Conservation (phyloP, 768 basidiomycete genomes). For the Boletus subcaerulescens region DNA sequence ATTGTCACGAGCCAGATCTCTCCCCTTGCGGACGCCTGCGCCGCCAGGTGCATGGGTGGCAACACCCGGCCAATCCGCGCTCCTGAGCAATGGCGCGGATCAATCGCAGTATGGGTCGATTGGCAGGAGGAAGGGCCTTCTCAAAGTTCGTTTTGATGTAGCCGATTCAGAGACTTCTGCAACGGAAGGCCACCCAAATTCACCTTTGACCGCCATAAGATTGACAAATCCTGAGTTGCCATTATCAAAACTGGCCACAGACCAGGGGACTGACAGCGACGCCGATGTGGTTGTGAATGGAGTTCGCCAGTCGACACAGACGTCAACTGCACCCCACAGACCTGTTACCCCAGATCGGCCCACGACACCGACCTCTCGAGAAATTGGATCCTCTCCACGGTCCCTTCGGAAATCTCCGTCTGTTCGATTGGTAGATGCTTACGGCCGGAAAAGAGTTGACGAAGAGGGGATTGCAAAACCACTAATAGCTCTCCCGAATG, state of each 20-base stretch:
- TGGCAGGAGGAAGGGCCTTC: conserved; percentile 49
- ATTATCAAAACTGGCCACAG: not conserved
- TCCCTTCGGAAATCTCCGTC: conserved; percentile 47
- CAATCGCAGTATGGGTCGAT: conserved; percentile 34
- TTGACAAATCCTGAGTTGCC: conserved; percentile 22
- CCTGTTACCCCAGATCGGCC: conserved; percentile 23
- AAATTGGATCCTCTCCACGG: conserved; percentile 26
- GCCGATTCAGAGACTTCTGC: conserved; percentile 34
- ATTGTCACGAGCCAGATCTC: conserved; percentile 46
- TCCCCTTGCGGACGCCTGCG: conserved; percentile 58
- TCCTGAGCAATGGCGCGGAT: conserved; percentile 14
- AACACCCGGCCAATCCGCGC: conserved; percentile 45
- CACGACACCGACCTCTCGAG: conserved; percentile 25
- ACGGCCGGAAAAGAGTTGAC: conserved; percentile 47
- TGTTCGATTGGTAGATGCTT: conserved; percentile 71
- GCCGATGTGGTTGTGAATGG: conserved; percentile 6
- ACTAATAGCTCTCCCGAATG: conserved; percentile 2
- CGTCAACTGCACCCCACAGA: conserved; percentile 4
- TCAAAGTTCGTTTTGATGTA: conserved; percentile 74
- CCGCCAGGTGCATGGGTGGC: conserved; percentile 65
- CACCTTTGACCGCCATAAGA: conserved; percentile 29
- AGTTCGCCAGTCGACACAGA: not conserved
- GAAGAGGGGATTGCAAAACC: conserved; percentile 7
- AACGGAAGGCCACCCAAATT: conserved; percentile 24
- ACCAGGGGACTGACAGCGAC: conserved; percentile 6